A percentile compares a stretch with the other conserved stretches of the same genome.
Conservation (phyloP, 176 grass and related monocot species). For the Bolboschoenus planiculmis region DNA sequence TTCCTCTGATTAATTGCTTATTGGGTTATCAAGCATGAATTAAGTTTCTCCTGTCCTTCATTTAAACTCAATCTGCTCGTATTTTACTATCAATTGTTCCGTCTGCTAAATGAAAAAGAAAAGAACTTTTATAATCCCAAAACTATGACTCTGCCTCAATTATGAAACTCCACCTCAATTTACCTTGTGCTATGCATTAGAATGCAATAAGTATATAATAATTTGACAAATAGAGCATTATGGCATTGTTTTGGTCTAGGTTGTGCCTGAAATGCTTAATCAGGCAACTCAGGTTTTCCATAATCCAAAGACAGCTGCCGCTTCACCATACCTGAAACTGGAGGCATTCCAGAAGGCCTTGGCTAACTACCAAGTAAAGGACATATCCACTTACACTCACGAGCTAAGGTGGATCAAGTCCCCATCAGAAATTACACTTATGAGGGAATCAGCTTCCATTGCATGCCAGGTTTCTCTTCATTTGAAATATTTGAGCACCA, state of each 20-base stretch:
- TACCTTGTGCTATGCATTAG: no score
- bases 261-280: conserved; percentile 68
- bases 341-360: conserved; percentile 62
- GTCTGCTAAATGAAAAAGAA: background rate
- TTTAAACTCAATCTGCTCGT: background rate
- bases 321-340: conserved; percentile 57
- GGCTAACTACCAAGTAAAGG: conserved; percentile 56
- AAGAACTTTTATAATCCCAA: background rate
- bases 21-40: background rate
- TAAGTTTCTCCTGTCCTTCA: background rate
- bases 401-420: conserved; percentile 89
- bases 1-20: no score
- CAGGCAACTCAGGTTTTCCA: conserved; percentile 64
- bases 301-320: conserved; percentile 49
- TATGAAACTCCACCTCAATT: background rate
- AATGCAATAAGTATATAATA: no score
- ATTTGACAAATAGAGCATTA: background rate
- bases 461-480: conserved; percentile 61
- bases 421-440: conserved; percentile 63
- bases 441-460: conserved; percentile 86
- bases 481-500: background rate
- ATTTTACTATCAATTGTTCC: background rate
- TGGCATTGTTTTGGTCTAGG: conserved; percentile 21
- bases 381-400: conserved; percentile 58
- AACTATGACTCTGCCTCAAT: background rate